Conservation (phyloP, 2,329 filamentous ascomycete genomes). For the Fusarium sp. region DNA sequence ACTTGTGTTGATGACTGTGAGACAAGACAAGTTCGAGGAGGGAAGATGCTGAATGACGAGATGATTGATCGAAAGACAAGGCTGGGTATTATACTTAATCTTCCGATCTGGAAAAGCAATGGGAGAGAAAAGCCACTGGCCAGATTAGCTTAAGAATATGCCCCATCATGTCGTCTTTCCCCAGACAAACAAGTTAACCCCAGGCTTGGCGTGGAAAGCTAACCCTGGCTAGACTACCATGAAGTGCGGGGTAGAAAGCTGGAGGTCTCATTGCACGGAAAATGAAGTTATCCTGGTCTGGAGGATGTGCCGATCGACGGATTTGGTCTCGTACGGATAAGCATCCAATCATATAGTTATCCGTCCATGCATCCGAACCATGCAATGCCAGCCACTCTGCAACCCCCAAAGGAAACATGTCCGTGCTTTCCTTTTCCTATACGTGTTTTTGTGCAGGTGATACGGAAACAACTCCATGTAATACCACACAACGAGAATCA, state of each 20-base stretch:
- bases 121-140: neutral
- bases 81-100: constrained; percentile 34
- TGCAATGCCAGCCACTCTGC: constrained; percentile 6
- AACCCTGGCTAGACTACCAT: neutral
- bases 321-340: constrained; percentile 30
- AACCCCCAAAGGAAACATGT: constrained; percentile 8
- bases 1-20: neutral
- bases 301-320: neutral
- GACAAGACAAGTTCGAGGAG: neutral
- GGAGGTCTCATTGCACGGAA: constrained; percentile 30
- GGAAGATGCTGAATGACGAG: constrained; percentile 4
- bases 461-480: constrained; percentile 18
- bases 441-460: constrained; percentile 1
- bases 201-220: constrained; percentile 31
- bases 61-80: neutral
- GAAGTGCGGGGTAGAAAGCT: constrained; percentile 35
- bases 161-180: constrained; percentile 15
- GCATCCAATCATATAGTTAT: constrained; percentile 10
- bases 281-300: constrained; percentile 8
- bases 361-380: constrained; percentile 12
- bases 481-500: neutral
- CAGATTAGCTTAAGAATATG: constrained; percentile 4
- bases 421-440: constrained; percentile 23
- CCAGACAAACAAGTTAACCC: constrained; percentile 28
- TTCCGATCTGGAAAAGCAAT: constrained; percentile 11